Evolutionary conservation across 495 filamentous ascomycete species (phyloP).

Genomic region (Penicillium pulvis): DNA sequence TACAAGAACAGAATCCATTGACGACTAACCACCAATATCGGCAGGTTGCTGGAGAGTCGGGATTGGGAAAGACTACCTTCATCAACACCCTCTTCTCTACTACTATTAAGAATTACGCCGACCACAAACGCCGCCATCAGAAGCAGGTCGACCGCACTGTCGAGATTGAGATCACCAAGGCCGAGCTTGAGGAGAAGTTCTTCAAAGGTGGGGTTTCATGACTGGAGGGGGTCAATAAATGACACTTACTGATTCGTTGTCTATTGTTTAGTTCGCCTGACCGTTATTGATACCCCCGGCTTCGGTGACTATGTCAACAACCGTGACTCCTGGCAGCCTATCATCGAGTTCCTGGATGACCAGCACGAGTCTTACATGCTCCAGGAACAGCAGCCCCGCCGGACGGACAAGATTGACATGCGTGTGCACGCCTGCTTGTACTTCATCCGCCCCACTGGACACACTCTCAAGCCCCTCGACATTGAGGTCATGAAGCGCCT

Average conservation of each 20-base stretch:
- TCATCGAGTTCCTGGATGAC: slow-evolving; percentile 99
- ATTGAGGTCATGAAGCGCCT: slow-evolving; percentile 99
- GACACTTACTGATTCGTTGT: slow-evolving; percentile 17
- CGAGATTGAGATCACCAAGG: slow-evolving; percentile 99
- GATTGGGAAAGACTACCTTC: slow-evolving; percentile 98
- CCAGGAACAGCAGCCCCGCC: slow-evolving; percentile 98
- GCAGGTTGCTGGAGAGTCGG: slow-evolving; percentile 97
- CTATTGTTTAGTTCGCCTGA: slow-evolving; percentile 76
- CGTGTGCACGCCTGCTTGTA: slow-evolving; percentile 98
- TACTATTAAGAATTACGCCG: slow-evolving; percentile 99
- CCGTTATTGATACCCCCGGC: slow-evolving; percentile 97
- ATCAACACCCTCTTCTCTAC: slow-evolving; percentile 99
- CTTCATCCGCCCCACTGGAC: slow-evolving; percentile 97
- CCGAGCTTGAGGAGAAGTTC: slow-evolving; percentile 99
- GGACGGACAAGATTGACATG: slow-evolving; percentile 97
- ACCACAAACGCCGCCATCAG: slow-evolving; percentile 96
- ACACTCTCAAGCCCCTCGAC: slow-evolving; percentile 97
- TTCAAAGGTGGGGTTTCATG: slow-evolving; percentile 77
- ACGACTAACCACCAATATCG: slow-evolving; percentile 33
- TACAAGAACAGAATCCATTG: slow-evolving; percentile 2
- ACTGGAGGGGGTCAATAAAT: neutral
- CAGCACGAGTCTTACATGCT: slow-evolving; percentile 99
- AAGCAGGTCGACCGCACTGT: slow-evolving; percentile 99
- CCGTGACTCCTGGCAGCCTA: slow-evolving; percentile 98
- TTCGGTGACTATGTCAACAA: slow-evolving; percentile 99